Base-by-base conservation (phyloP, 2,329 filamentous ascomycete genomes). In the Xylaria sp. region DNA sequence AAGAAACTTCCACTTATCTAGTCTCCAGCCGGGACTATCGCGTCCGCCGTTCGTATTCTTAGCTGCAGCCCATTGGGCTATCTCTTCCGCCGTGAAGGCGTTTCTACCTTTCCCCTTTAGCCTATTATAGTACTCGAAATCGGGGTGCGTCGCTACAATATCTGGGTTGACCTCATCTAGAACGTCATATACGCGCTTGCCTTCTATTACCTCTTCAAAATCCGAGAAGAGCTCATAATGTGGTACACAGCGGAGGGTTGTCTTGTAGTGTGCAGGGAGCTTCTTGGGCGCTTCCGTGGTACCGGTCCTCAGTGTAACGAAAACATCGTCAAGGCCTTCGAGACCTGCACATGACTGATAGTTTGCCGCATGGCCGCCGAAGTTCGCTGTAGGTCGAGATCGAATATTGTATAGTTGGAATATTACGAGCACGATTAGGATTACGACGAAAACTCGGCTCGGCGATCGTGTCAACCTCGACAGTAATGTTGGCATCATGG, bases 1-100 rank as follows among this genome's bases (percentile, higher is more conserved):
- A 23, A 88, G 77, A 70, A 87, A 85, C 75, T 88, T 88, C 86
- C 86, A 88, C 72, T 88, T 88, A 71, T 88, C 86, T 46, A 88
- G 78, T 65, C 81, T 83, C 86, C 82, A 82, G 65, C 82, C 82
- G 10, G 84, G 78, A 69, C 84, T 84, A 75, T 86, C 85, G 10
- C 76, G 76, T 2, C 78, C 76, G 6, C 70, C 61, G 23, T 71
- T 73, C 20, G 77, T 77, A 59, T 79, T 77, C 66, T 74, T 76
- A 1, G 75, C 76, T 12, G 72, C 39, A 10, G 74, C 68, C 77
- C 77, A 78, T 70, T 75, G 61, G 2, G 69, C 69, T 15, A 77
- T 59, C 60, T 79, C 75, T 32, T 77, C 69, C 13, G 76, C 72
- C n/a, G 78, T 77, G n/a, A 85, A 80, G 20, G 81, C 82, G 18